phyloP scores from a whole-genome alignment of 2,329 filamentous ascomycete genomes.

The Drechslerella dactyloides region DNA sequence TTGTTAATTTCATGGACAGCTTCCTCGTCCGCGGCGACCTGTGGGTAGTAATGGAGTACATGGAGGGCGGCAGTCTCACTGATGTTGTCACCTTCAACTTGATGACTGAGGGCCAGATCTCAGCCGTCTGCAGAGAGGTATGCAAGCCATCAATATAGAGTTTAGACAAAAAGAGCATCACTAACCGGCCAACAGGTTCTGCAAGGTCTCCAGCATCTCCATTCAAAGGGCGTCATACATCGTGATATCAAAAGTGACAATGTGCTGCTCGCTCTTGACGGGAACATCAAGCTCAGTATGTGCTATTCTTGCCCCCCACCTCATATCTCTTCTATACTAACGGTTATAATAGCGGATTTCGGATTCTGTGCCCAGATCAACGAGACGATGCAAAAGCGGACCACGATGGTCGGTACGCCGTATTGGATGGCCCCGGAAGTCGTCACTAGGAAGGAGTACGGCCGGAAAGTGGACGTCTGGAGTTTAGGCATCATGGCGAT shows the following conservation, averaged over 20 bases:
- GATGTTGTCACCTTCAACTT: slow-evolving; percentile 99
- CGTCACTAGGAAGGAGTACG: slow-evolving; percentile 98
- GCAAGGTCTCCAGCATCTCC: slow-evolving; percentile 89
- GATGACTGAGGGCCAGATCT: slow-evolving; percentile 96
- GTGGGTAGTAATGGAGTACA: slow-evolving; percentile 99
- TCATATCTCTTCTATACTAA: slow-evolving; percentile 15
- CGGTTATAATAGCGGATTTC: slow-evolving; percentile 77
- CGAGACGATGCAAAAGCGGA: slow-evolving; percentile 93
- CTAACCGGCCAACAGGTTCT: slow-evolving; percentile 71
- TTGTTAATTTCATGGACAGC: slow-evolving; percentile 97
- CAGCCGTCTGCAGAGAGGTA: slow-evolving; percentile 95
- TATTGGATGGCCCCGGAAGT: slow-evolving; percentile 99
- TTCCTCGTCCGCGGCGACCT: slow-evolving; percentile 96
- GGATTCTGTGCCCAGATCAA: slow-evolving; percentile 99
- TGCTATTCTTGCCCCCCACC: slow-evolving; percentile 53
- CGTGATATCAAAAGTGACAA: slow-evolving; percentile 99
- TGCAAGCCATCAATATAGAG: slow-evolving; percentile 55
- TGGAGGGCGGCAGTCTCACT: slow-evolving; percentile 96
- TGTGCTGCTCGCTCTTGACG: slow-evolving; percentile 88
- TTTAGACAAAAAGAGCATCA: slow-evolving; percentile 3
- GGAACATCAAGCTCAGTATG: slow-evolving; percentile 97
- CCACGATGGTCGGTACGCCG: slow-evolving; percentile 97
- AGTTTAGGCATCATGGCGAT: slow-evolving; percentile 99
- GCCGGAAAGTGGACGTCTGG: slow-evolving; percentile 98
- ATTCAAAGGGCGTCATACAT: slow-evolving; percentile 96